Conservation (phyloP, 768 basidiomycete species). For the Mycena venus region DNA sequence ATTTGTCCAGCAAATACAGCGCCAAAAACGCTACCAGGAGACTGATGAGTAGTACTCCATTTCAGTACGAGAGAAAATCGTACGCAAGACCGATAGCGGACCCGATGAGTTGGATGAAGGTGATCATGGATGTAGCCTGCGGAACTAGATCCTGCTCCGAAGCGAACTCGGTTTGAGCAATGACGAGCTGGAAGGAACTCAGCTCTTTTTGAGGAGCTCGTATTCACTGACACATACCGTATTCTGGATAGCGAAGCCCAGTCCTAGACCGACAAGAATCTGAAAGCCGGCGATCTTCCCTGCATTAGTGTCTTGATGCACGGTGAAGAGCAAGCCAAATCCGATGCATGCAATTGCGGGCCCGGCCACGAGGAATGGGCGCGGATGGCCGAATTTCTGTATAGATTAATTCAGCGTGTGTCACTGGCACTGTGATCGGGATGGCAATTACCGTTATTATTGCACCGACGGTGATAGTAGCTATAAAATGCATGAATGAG, state of each 20-base stretch:
- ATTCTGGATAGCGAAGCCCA: slow-evolving; percentile 46
- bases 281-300: slow-evolving; percentile 52
- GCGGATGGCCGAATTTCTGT: not conserved
- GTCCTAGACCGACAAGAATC: slow-evolving; percentile 51
- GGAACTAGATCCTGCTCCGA: slow-evolving; percentile 35
- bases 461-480: not conserved
- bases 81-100: slow-evolving; percentile 23
- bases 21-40: slow-evolving; percentile 13
- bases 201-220: not conserved
- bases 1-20: slow-evolving; percentile 20
- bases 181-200: slow-evolving; percentile 24
- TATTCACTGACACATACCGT: not conserved
- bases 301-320: slow-evolving; percentile 38
- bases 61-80: not conserved
- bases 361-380: not conserved
- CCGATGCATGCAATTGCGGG: not conserved
- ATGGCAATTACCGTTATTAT: not conserved
- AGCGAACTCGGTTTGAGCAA: slow-evolving; percentile 39
- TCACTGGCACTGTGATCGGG: not conserved
- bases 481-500: not conserved
- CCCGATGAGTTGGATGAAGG: slow-evolving; percentile 28
- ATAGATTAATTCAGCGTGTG: not conserved
- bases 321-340: slow-evolving; percentile 53
- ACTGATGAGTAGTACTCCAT: not conserved
- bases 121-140: slow-evolving; percentile 39